Base-by-base conservation (phyloP, 768 basidiomycete genomes). In the Suillus cothurnatus region DNA sequence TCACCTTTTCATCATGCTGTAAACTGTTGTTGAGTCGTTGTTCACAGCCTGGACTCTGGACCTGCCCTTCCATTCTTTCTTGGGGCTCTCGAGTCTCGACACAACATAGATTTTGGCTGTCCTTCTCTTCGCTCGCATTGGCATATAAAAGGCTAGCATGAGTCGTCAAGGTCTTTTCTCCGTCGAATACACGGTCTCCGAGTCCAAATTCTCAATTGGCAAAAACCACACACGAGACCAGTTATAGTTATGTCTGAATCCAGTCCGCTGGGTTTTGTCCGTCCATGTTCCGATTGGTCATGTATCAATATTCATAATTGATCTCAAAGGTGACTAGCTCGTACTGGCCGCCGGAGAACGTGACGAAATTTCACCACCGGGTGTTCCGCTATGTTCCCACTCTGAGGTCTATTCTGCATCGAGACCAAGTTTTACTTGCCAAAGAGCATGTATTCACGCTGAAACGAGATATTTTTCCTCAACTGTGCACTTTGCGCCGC, bases 1-100 rank as follows among this genome's bases (percentile, higher is more conserved):
- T 58, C 38, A 19, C 57, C 57, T 58, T 39, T 58, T 38, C 23
- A 57, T 58, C 57, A 26, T 58, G 57, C 57, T 39, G 57, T 59
- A 59, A 28, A 59, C 38, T 26, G 38, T 39, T 55, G 53, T 32
- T 31, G 53, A 19, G 38, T 41, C 57, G 15, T 15, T 38, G 36
- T 58, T 21, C 38, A 43, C 8, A 19, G 14, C 23, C 47, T 49
- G 47, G 14, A 49, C 14, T 49, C 23, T 7, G 14, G 49, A 50
- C 28, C 49, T 15, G 56, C 34, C 23, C 15, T 15, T 17, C 23
- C 17, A 7, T 26, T 39, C 57, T 58, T 58, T 23, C 38, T 9
- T 26, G 57, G 9, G 23, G 15, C 56, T 38, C 36, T 58, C 36
- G 36, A 23, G 5, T 34, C 34, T 57, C 15, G 23, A 39, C 26